Percentiles rank a stretch among this genome's conserved stretches.
These are phyloP conservation scores for Croton laevigatus DNA, from an alignment of 441 rosid species.

Conservation along the genomic window DNA sequence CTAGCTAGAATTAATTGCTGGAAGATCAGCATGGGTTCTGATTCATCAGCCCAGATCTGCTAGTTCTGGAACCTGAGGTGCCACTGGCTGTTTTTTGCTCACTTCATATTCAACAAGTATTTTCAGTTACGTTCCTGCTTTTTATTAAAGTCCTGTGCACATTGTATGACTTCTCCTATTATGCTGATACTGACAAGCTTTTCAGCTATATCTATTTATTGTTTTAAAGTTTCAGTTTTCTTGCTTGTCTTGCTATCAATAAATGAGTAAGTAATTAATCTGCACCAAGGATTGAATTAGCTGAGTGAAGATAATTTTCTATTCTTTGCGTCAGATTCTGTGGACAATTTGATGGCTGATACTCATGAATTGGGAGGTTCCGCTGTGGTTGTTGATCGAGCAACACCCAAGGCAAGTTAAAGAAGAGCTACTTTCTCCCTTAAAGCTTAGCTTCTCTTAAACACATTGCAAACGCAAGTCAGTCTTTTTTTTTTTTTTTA, in stretches of 20 bases:
- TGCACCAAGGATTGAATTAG: not conserved
- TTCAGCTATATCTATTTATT: not conserved
- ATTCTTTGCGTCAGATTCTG: conserved; percentile 52
- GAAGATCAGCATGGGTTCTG: too few relatives aligned
- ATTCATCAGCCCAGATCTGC: too few relatives aligned
- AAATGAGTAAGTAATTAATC: not conserved
- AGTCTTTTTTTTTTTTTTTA: too few relatives aligned
- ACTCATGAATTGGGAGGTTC: conserved; percentile 92
- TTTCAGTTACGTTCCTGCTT: not conserved
- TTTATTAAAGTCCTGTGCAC: not conserved
- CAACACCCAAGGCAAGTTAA: conserved; percentile 78
- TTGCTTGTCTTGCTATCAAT: not conserved
- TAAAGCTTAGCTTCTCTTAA: not conserved
- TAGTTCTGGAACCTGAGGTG: too few relatives aligned
- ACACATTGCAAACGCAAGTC: not conserved
- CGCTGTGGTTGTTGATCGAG: conserved; percentile 85
- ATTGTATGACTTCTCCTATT: not conserved
- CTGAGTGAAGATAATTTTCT: not conserved
- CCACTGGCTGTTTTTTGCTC: not conserved
- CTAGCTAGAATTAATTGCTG: too few relatives aligned
- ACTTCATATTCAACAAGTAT: not conserved
- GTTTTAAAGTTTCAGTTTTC: not conserved
- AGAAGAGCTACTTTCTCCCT: not conserved
- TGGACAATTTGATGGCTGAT: conserved; percentile 81
- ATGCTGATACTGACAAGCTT: not conserved